Evolutionary conservation across 2,329 filamentous ascomycete species (phyloP), one percentile per base, ranked within the genome.

Genomic region (Lecanicillium sp.): DNA sequence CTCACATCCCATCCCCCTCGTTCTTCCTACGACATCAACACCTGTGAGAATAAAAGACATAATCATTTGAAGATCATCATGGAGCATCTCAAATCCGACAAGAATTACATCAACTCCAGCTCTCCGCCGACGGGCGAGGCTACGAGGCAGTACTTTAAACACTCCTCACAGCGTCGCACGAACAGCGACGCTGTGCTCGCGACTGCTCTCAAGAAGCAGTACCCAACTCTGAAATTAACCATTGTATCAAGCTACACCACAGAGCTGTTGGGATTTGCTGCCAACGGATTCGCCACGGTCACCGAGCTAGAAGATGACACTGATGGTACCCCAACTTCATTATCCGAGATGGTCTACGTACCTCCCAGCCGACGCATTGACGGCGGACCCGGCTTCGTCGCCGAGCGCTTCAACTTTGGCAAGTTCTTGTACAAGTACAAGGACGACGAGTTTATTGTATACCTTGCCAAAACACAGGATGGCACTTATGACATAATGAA

Each of bases 341-440:
- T 68, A 13, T 44, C 53, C 9, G 62, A 59, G 58, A 65, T 59
- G 29, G 18, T 53, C 11, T 71, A 68, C 48, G 3, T 58, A 6
- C 59, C 67, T 2, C 64, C 67, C 0, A 44, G 54, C 5, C 57
- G 62, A 3, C 64, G 68, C n/a, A 51, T 66, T 40, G 57, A 64
- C 36, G 64, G 62, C 17, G 52, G 49, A 39, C 45, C 45, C 3
- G 67, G 67, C 11, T 44, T 43, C 3, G 47, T 71, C 15, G 54
- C 40, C 2, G 51, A 58, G 28, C 37, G 46, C 5, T 39, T 62
- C 10, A 41, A 55, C 18, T 69, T 64, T 44, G 62, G 55, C 46
- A 67, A 67, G 49, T 69, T 64, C 44, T 37, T 61, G 17, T 69
- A 66, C 51, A 51, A 49, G 29, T 70, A 66, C 66, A 41, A 55